phyloP scores from a whole-genome alignment of 2,329 filamentous ascomycete species.

The Fusarium humuli region DNA sequence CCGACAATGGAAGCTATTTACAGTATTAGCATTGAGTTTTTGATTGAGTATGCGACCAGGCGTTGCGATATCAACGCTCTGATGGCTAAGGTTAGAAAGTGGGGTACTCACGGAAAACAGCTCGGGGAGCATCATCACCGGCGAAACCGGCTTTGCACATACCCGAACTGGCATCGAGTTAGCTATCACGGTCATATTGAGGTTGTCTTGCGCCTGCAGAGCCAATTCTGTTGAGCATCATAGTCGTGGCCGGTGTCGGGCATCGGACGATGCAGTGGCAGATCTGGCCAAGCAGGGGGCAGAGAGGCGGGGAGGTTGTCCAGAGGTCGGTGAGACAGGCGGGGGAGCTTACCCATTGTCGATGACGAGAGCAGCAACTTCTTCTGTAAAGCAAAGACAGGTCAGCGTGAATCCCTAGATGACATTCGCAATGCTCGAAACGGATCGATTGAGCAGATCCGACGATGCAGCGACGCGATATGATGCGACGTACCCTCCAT shows the following conservation, averaged over 20 bases:
- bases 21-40: conserved; percentile 52
- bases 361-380: conserved; percentile 99
- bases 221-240: conserved; percentile 19
- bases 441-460: conserved; percentile 39
- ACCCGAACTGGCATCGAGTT: conserved; percentile 81
- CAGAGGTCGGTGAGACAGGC: conserved; percentile 53
- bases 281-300: conserved; percentile 30
- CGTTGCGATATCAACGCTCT: conserved; percentile 34
- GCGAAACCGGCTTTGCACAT: conserved; percentile 99
- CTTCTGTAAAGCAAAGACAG: conserved; percentile 74
- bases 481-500: conserved; percentile 65
- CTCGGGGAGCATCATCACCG: conserved; percentile 99
- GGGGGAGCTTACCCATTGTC: conserved; percentile 97
- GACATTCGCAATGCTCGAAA: conserved; percentile 35
- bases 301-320: conserved; percentile 38
- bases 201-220: conserved; percentile 5
- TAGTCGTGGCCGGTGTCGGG: conserved; percentile 30
- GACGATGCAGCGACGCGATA: conserved; percentile 44
- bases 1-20: conserved; percentile 94
- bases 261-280: conserved; percentile 44
- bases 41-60: conserved; percentile 21
- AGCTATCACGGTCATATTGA: conserved; percentile 47
- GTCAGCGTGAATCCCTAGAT: conserved; percentile 55
- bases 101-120: conserved; percentile 95
- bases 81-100: conserved; percentile 43